Base-by-base conservation (phyloP, 2,329 filamentous ascomycete genomes). In the Tympanopsis confertula region DNA sequence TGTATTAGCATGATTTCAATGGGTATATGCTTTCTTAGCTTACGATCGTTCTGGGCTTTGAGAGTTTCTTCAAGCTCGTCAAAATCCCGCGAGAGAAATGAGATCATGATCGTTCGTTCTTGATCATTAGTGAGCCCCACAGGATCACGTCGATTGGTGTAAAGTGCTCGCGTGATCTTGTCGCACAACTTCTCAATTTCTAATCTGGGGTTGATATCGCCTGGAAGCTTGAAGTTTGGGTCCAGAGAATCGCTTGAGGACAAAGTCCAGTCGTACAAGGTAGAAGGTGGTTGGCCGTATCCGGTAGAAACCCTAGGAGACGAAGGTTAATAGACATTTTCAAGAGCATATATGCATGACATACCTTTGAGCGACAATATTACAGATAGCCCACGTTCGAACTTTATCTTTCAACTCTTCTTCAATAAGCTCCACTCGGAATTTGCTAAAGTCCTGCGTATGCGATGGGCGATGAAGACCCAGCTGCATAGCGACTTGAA, bases 401-500 rank as follows among this genome's bases (percentile, higher is more conserved):
- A 80, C 64, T 35, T 77, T 68, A 50, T 81, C 76, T 36, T 68
- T 67, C 41, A 81, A 63, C 44, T 81, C 76, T 44, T 77, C 74
- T 39, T 78, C 71, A 18, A 33, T 65, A 15, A 80, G 54, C 38
- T 77, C 60, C 17, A 66, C 56, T 5, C 62, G 56, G 42, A 66
- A 68, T 38, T 67, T 68, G 45, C 58, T 63, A 41, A 68, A 68
- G 46, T 68, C 65, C 43, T 79, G 73, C 3, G 74, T 69, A 50
- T 80, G 74, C 0, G 72, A 76, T 2, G 76, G 76, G 20, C 75
- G 65, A 49, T 81, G 76, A 17, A 81, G 58, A 30, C 76, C 76
- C 42, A 78, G 73, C 47, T 80, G 74, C 66, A 78, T 74, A n/a
- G 76, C 73, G 33, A 79, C 66, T 50, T 80, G 74, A 58, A 80